Evolutionary conservation across 441 rosid species (phyloP), one percentile per base, ranked within the genome.

Genomic region (Pelargonium australe): DNA sequence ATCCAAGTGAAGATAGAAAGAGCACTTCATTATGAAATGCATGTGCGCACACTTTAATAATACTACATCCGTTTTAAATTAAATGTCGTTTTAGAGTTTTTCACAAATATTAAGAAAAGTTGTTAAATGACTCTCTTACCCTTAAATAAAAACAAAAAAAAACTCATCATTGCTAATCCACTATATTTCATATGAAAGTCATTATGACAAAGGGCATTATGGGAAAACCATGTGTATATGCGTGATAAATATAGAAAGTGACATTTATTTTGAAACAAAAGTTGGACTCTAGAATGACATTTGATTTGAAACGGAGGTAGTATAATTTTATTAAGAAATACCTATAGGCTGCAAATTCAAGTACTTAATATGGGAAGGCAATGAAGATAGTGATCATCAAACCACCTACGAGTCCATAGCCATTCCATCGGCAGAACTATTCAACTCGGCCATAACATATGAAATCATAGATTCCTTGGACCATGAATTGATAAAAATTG

Each of bases 321-420:
- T 45, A 7, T 10, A 45, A 47, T 47, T 47, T 10, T 12, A 47
- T 47, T 10, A n/a, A 49, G 5, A 49, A 12, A 49, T 4, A 4
- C n/a, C 0, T 13, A 4, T 49, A 2, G 5, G 55, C 16, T 53
- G 60, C 60, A 53, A 53, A 5, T 14, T 53, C 9, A 2, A 14
- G 8, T 51, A 63, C 9, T 65, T 65, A 74, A 23, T 67, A 37
- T 62, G 13, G 58, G 43, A 57, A 10, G 53, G 68, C 45, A 23
- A 20, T 13, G 49, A 57, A 41, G 25, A 60, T 17, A 60, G 20
- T 1, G 9, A 65, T 66, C 57, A 65, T 10, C 14, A 13, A 65
- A 47, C 31, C 19, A 23, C 31, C n/a, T 19, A 5, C 1, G 25
- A 13, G 19, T 13, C n/a, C 64, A 62, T 65, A 57, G 17, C 60